Percentiles rank a stretch among this genome's conserved stretches.
These are phyloP conservation scores for Ajuga reptans DNA, from an alignment of 305 asterid species.

Conservation along the genomic window DNA sequence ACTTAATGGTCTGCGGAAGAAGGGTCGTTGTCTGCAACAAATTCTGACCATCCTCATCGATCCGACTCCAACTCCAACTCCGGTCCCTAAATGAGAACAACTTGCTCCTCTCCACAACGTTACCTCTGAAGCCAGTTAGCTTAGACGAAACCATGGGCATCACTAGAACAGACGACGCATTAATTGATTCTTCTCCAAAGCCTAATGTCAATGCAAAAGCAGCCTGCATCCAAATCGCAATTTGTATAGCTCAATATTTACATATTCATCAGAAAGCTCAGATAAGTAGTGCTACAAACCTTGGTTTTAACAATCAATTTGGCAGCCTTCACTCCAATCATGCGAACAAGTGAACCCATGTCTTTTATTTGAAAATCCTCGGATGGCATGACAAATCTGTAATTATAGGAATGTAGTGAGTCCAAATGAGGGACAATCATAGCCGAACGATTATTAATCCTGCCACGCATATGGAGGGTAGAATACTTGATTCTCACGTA, in stretches of 20 bases:
- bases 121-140: slow-evolving; percentile 75
- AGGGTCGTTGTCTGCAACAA: slow-evolving; percentile 43
- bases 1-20: slow-evolving; percentile 43
- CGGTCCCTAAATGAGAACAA: slow-evolving; percentile 47
- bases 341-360: slow-evolving; percentile 44
- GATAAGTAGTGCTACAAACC: slow-evolving; percentile 36
- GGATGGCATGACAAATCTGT: slow-evolving; percentile 40
- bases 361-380: slow-evolving; percentile 71
- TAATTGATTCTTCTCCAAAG: slow-evolving; percentile 71
- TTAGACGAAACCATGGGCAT: slow-evolving; percentile 97
- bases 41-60: slow-evolving; percentile 50
- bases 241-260: slow-evolving; percentile 4
- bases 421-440: slow-evolving; percentile 1
- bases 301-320: slow-evolving; percentile 54
- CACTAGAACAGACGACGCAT: slow-evolving; percentile 73
- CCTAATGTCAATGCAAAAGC: slow-evolving; percentile 67
- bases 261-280: slow-evolving; percentile 11
- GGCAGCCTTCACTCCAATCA: slow-evolving; percentile 44
- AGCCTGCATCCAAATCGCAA: slow-evolving; percentile 44
- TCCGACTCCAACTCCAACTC: slow-evolving; percentile 68
- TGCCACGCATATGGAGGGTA: neutral
- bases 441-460: slow-evolving; percentile 3
- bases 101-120: slow-evolving; percentile 43
- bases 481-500: neutral
- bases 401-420: slow-evolving; percentile 9